phyloP scores from a whole-genome alignment of 345 rosid species.

The Camelina laxa region DNA sequence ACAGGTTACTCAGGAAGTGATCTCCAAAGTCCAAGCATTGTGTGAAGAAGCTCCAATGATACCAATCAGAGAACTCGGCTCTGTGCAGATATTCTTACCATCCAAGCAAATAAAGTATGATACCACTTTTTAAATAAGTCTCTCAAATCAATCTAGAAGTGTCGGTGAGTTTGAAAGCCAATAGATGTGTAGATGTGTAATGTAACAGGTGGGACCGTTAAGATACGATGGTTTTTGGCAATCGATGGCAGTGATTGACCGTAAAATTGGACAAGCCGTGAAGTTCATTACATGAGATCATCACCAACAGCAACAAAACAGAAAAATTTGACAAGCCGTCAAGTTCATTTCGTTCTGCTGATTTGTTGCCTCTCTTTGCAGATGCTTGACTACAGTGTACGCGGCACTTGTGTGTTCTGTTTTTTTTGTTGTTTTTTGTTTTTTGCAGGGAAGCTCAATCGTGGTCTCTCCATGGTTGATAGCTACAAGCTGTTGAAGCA shows the following conservation, averaged over 20 bases:
- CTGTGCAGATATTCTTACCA: slow-evolving; percentile 74
- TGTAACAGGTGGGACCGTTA: slow-evolving; percentile 73
- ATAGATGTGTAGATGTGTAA: slow-evolving; percentile 1
- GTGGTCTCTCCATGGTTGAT: no score
- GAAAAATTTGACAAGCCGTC: no score
- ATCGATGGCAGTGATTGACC: slow-evolving; percentile 87
- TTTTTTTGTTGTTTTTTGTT: no score
- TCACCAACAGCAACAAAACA: no score
- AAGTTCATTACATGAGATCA: no score
- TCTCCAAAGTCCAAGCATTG: slow-evolving; percentile 90
- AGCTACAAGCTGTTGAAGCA: no score
- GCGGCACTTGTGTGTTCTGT: no score
- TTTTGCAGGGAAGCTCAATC: no score
- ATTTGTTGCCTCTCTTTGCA: no score
- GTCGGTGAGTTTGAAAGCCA: not conserved
- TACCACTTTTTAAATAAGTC: not conserved
- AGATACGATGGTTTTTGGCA: slow-evolving; percentile 72
- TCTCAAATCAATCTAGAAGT: slow-evolving; percentile 4
- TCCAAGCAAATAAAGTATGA: slow-evolving; percentile 80
- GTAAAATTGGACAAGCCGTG: no score
- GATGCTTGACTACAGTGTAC: no score
- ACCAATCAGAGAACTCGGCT: slow-evolving; percentile 99
- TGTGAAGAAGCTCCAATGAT: slow-evolving; percentile 99
- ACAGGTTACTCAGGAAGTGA: slow-evolving; percentile 98
- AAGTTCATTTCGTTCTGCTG: no score